phyloP scores from a whole-genome alignment of 1,284 basidiomycete species.

The Ganoderma sinense region DNA sequence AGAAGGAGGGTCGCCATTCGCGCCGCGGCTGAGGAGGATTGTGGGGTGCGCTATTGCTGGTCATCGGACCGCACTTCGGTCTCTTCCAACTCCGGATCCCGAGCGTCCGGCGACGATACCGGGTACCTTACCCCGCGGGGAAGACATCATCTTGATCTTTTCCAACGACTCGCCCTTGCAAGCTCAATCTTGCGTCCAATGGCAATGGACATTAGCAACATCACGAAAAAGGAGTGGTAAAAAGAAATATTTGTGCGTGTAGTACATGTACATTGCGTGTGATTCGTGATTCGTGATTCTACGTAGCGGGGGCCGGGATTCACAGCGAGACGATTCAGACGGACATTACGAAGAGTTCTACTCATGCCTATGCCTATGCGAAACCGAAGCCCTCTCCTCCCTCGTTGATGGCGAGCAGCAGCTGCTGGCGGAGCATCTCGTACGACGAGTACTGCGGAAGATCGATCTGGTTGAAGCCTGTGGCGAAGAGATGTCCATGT shows the following conservation, averaged over 20 bases:
- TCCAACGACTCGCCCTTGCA: background rate
- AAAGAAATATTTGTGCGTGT: constrained; percentile 16
- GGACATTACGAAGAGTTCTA: constrained; percentile 17
- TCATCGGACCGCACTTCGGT: background rate
- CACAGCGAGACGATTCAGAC: constrained; percentile 10
- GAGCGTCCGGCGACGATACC: background rate
- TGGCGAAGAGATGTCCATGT: background rate
- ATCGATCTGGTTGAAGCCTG: constrained; percentile 89
- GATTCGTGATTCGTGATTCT: constrained; percentile 19
- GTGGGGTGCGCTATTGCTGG: background rate
- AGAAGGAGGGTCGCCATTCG: background rate
- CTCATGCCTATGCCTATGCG: constrained; percentile 60
- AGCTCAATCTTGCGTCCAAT: background rate
- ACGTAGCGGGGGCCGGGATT: constrained; percentile 12
- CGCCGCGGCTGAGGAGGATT: background rate
- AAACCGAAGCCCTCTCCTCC: constrained; percentile 94
- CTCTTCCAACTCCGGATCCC: background rate
- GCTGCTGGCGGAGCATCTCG: constrained; percentile 89
- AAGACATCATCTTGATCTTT: background rate
- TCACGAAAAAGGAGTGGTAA: background rate
- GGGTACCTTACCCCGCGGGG: background rate
- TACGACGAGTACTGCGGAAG: constrained; percentile 92
- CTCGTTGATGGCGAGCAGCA: constrained; percentile 92
- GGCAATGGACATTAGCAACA: background rate
- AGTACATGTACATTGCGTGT: constrained; percentile 32